A percentile compares a stretch with the other conserved stretches of the same genome.
Evolutionary conservation across 2,329 filamentous ascomycete species (phyloP).

Genomic region (Fusarium azukiicola): DNA sequence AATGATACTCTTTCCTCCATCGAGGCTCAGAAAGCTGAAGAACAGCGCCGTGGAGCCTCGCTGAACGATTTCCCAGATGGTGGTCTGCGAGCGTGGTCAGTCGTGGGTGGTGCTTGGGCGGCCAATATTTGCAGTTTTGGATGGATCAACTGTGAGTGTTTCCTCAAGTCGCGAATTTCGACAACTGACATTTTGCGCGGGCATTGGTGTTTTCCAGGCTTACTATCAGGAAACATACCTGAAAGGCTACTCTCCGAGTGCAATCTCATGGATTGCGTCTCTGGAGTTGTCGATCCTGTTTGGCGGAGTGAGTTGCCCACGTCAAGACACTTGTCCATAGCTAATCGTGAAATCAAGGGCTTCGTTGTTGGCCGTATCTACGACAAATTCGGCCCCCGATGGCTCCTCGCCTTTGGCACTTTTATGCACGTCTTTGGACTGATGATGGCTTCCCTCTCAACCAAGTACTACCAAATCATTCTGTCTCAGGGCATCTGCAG

Average conservation of each 20-base stretch:
- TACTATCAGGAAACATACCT: constrained; percentile 14
- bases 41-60: neutral
- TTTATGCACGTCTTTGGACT: constrained; percentile 80
- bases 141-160: constrained; percentile 10
- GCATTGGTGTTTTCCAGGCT: constrained; percentile 14
- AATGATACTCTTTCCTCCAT: neutral
- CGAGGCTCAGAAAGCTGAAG: neutral
- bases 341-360: constrained; percentile 59
- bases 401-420: constrained; percentile 73
- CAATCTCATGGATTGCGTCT: constrained; percentile 19
- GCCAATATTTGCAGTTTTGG: constrained; percentile 17
- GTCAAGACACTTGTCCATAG: no score
- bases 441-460: constrained; percentile 79
- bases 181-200: neutral
- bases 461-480: constrained; percentile 66
- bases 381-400: constrained; percentile 82
- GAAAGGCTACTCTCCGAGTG: neutral
- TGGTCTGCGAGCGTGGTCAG: neutral
- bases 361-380: constrained; percentile 81
- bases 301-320: neutral
- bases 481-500: constrained; percentile 64
- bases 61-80: constrained; percentile 12
- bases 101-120: constrained; percentile 4
- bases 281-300: constrained; percentile 9
- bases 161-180: no score